Percentiles rank a stretch among this genome's conserved stretches.
These are phyloP conservation scores for Saccharum officinarum DNA, from an alignment of 176 grass and related monocot genomes.

Conservation along the genomic window DNA sequence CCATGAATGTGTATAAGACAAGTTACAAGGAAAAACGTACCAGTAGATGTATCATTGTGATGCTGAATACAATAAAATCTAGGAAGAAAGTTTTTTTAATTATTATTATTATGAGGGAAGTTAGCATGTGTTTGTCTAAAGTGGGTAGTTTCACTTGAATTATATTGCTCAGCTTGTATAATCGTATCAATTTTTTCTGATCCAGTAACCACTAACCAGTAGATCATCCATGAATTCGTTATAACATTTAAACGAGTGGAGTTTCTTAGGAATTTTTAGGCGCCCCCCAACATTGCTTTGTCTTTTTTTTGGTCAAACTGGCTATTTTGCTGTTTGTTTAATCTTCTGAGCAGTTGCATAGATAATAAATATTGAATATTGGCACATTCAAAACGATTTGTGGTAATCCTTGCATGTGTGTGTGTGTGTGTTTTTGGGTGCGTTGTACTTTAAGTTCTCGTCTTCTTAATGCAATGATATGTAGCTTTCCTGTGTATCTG, in stretches of 20 bases:
- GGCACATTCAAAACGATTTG: neutral
- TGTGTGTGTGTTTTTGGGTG: neutral
- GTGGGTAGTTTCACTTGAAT: neutral
- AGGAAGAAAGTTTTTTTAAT: neutral
- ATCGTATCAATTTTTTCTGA: neutral
- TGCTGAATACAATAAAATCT: neutral
- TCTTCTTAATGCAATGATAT: too few species aligned
- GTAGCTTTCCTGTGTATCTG: too few species aligned
- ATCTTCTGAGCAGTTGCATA: neutral
- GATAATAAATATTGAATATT: neutral
- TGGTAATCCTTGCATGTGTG: too few species aligned
- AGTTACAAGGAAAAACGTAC: neutral
- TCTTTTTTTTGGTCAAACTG: neutral
- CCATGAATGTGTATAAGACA: neutral
- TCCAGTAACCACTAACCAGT: neutral
- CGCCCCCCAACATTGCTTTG: neutral
- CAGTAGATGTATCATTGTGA: neutral
- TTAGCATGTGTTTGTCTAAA: neutral
- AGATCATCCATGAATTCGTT: neutral
- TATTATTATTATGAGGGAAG: neutral
- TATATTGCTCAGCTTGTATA: neutral
- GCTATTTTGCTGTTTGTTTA: neutral
- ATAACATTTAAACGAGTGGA: neutral
- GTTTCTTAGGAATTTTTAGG: neutral
- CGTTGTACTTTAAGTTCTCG: neutral